These are phyloP conservation scores for Talaromyces sp. DNA, from an alignment of 2,329 filamentous ascomycete genomes.

Conservation along the genomic window DNA sequence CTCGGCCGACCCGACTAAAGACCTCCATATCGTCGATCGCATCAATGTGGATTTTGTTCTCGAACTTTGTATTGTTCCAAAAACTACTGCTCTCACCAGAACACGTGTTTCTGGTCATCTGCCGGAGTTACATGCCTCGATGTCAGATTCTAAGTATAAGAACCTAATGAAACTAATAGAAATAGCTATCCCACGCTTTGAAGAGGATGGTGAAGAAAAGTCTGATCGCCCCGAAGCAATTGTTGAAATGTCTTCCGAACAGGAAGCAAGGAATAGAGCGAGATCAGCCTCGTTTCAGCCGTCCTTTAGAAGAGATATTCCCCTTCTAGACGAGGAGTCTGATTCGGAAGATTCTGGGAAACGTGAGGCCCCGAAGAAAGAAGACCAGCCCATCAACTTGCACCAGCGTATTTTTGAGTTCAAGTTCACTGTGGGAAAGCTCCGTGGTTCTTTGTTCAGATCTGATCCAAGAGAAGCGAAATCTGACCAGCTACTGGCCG, in stretches of 20 bases:
- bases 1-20: constrained; percentile 63
- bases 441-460: constrained; percentile 88
- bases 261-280: constrained; percentile 42
- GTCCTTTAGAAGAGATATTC: constrained; percentile 66
- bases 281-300: constrained; percentile 73
- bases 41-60: constrained; percentile 97
- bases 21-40: constrained; percentile 86
- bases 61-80: constrained; percentile 95
- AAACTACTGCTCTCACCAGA: constrained; percentile 87
- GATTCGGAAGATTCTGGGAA: constrained; percentile 60
- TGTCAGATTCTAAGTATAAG: constrained; percentile 96
- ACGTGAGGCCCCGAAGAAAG: constrained; percentile 53
- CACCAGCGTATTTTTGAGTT: constrained; percentile 94
- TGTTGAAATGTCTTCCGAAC: constrained; percentile 33
- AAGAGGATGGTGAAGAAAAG: constrained; percentile 45
- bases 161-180: constrained; percentile 94
- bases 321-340: constrained; percentile 69
- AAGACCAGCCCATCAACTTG: constrained; percentile 60
- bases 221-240: constrained; percentile 26
- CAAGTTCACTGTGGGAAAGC: constrained; percentile 89
- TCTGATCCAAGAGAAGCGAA: constrained; percentile 75
- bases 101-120: constrained; percentile 88
- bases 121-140: constrained; percentile 83
- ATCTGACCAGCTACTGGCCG: constrained; percentile 78
- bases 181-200: constrained; percentile 84